Percentiles rank a stretch among this genome's conserved stretches.
phyloP scores from a whole-genome alignment of 2,329 filamentous ascomycete species.

The Penicillium janthinellum region DNA sequence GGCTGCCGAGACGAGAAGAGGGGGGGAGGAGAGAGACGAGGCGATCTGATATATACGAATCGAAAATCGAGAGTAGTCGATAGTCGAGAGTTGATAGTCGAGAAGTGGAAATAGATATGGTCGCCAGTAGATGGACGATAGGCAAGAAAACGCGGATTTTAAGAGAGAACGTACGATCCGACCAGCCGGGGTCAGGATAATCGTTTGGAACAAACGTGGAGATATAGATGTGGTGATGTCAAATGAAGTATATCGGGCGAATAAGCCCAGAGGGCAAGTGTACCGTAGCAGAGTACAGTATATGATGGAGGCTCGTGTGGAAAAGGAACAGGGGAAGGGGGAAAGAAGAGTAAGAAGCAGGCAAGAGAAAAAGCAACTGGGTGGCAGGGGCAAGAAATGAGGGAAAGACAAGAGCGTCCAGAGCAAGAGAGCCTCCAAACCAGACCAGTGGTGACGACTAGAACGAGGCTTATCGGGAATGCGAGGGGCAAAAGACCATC shows the following conservation, averaged over 20 bases:
- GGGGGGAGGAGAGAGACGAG: background rate
- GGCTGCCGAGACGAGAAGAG: background rate
- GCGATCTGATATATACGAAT: background rate
- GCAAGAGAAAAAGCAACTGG: background rate
- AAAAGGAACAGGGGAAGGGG: conserved; percentile 12
- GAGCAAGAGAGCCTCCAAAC: background rate
- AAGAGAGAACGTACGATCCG: background rate
- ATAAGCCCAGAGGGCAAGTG: background rate
- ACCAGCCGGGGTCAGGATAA: background rate
- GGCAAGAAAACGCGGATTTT: background rate
- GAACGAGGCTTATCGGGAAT: conserved; percentile 38
- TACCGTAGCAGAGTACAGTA: background rate
- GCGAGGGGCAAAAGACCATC: conserved; percentile 27
- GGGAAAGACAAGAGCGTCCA: conserved; percentile 1
- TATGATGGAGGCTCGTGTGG: conserved; percentile 12
- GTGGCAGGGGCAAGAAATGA: background rate
- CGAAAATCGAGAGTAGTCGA: background rate
- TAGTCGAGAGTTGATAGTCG: background rate
- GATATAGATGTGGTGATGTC: background rate
- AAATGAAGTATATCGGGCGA: background rate
- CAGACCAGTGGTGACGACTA: conserved; percentile 29
- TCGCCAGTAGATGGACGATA: background rate
- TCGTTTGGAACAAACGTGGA: background rate
- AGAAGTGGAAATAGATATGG: background rate
- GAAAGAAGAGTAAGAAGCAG: conserved; percentile 11